Evolutionary conservation across 2,329 filamentous ascomycete species (phyloP), one percentile per base, ranked within the genome.

Genomic region (Ophiocordyceps camponoti-leonardi): DNA sequence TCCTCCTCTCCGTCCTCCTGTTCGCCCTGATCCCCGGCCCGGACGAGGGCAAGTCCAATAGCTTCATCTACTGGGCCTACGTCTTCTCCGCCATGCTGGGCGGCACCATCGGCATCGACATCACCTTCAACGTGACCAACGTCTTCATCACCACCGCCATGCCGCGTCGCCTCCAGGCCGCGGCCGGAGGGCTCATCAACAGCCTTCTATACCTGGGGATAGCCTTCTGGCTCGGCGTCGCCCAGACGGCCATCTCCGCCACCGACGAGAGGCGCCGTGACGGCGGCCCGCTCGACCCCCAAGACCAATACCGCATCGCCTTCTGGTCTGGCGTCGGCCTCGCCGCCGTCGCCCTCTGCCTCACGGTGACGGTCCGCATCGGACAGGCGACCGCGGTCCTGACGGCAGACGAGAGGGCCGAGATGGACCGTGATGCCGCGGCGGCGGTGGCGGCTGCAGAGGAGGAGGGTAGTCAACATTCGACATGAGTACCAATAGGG

Each of bases 71-170:
- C 66, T 90, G 83, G 84, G 73, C 79, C 0, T 87, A 74, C 54
- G 69, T 85, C 20, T 86, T 88, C 54, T 80, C 83, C 0, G 65
- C 75, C 45, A 82, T 82, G 78, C 58, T 81, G 4, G 75, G 77
- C 50, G 72, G 71, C 13, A 88, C 83, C 0, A 67, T 87, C 31
- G 82, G 80, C 18, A 77, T 87, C 48, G 84, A 90, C 54, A 77
- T 87, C 46, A 77, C 77, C 7, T 87, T 81, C 62, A 86, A 81
- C 55, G 73, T 87, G 1, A 75, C 79, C 18, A 87, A 83, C 54
- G 73, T 88, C 48, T 88, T 84, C 61, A 82, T 86, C 58, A 86
- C 82, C 0, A 86, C 82, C 0, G 75, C 73, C 14, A 66, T 87
- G 50, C 81, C 83, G 0, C 67, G 68, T 5, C 69, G 73, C 13